Percentiles rank a stretch among this genome's conserved stretches.
Conservation (phyloP, 1,139 yeast species). For the Debaryomyces coudertii region DNA sequence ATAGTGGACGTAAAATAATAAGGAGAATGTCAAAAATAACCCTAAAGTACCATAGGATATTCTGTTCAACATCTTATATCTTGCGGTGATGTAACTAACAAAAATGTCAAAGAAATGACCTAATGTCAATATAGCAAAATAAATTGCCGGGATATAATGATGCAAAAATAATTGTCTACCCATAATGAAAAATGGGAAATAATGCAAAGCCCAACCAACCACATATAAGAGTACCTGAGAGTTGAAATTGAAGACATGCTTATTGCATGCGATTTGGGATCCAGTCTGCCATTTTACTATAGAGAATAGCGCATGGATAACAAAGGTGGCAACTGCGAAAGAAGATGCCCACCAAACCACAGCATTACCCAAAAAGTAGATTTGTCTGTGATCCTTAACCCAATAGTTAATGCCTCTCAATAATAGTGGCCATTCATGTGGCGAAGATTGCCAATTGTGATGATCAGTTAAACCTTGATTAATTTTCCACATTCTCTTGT, state of each 20-base stretch:
- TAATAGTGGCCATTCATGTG: slow-evolving; percentile 87
- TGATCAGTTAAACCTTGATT: slow-evolving; percentile 83
- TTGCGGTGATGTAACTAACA: slow-evolving; percentile 45
- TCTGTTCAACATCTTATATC: slow-evolving; percentile 35
- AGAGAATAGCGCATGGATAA: slow-evolving; percentile 54
- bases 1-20: slow-evolving; percentile 62
- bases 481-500: slow-evolving; percentile 88
- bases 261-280: slow-evolving; percentile 46
- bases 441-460: slow-evolving; percentile 87
- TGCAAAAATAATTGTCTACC: slow-evolving; percentile 92
- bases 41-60: slow-evolving; percentile 49
- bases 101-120: slow-evolving; percentile 81
- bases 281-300: slow-evolving; percentile 81
- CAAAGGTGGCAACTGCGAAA: slow-evolving; percentile 56
- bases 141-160: slow-evolving; percentile 89
- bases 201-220: slow-evolving; percentile 84
- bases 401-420: slow-evolving; percentile 95
- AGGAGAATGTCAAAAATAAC: slow-evolving; percentile 51
- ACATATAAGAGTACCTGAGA: slow-evolving; percentile 67
- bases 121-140: slow-evolving; percentile 82
- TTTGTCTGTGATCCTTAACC: slow-evolving; percentile 74
- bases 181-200: slow-evolving; percentile 88
- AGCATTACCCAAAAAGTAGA: slow-evolving; percentile 89
- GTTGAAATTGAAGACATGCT: slow-evolving; percentile 70
- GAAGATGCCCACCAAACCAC: slow-evolving; percentile 89